phyloP scores from a whole-genome alignment of 2,329 filamentous ascomycete genomes.

The Didymosphaeria variabile region DNA sequence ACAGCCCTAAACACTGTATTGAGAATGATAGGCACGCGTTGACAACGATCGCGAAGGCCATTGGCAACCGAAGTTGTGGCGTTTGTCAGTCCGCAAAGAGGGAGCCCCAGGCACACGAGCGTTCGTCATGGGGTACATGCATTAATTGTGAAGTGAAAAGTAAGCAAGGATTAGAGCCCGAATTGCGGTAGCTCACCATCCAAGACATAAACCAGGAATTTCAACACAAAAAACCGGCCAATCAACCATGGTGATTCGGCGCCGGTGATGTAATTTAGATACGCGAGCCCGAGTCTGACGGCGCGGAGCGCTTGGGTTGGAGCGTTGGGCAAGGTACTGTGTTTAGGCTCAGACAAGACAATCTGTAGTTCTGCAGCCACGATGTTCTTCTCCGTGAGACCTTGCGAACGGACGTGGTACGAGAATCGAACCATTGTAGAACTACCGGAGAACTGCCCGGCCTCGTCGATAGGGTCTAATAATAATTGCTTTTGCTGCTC shows the following conservation, averaged over 20 bases:
- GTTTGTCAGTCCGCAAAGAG: constrained; percentile 4
- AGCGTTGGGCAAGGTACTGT: not conserved
- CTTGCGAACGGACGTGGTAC: constrained; percentile 5
- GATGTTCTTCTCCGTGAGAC: not conserved
- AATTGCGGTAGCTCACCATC: not conserved
- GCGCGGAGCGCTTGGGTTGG: not conserved
- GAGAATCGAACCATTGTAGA: constrained; percentile 6
- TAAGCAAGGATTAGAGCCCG: not conserved
- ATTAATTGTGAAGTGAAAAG: not conserved
- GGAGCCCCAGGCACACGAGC: not conserved
- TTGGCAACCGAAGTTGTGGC: not conserved
- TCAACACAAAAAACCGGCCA: not conserved
- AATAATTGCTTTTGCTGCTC: constrained; percentile 3
- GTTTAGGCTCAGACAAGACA: not conserved
- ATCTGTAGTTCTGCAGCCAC: not conserved
- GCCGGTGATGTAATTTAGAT: not conserved
- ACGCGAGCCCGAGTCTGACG: not conserved
- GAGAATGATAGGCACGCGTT: not conserved
- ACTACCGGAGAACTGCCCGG: not conserved
- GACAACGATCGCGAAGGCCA: not conserved
- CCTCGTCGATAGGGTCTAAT: not conserved
- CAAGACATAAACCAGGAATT: not conserved
- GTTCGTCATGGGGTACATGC: not conserved
- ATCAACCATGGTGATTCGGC: not conserved
- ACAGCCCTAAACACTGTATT: constrained; percentile 2